Evolutionary conservation across 176 grass and related monocot species (phyloP), one percentile per base, ranked within the genome.

Genomic region (Hordeum marinum): DNA sequence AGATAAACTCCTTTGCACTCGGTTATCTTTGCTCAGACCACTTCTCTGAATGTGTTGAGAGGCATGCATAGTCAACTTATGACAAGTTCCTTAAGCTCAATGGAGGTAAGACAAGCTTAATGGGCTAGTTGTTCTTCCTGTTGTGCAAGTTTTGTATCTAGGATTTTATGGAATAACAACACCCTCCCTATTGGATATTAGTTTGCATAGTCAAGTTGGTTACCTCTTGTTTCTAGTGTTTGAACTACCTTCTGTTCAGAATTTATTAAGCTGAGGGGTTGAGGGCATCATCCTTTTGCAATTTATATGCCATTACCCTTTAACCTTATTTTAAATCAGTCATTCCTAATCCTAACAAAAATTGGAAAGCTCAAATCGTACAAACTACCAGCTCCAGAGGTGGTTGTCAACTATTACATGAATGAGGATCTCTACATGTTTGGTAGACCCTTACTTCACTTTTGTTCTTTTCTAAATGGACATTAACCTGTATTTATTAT

Each of bases 31-130:
- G 7, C 46, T 32, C 93, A 96, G 93, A 99, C 81, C 96, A 99
- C 63, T 96, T 99, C 75, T 96, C 93, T 79, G 96, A 99, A 89
- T 99, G 96, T 77, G 96, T 99, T 58, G 96, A 99, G 86, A 92
- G 83, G 75, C 96, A 99, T 80, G 96, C 96, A 18, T 99, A 87
- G 45, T 99, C 93, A 81, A 99, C 96, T 18, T 99, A 99, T 88
- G 93, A 99, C 75, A 96, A 99, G 79, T 99, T 99, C 81, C 37
- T 99, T 26, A 99, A 94, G 84, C 86, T 83, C 41, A 24, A 92
- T 55, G 96, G 63, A 92, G 93, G 96, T 99, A 83, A 76, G 21
- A 5, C 41, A 54, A 18, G 11, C 7, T 72, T 64, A 18, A 3
- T 48, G 35, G 12, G 39, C 1, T 20, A 65, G 7, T 24, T 59